These are phyloP conservation scores for Trichosanthes truncata DNA, from an alignment of 306 rosid genomes.

Conservation along the genomic window DNA sequence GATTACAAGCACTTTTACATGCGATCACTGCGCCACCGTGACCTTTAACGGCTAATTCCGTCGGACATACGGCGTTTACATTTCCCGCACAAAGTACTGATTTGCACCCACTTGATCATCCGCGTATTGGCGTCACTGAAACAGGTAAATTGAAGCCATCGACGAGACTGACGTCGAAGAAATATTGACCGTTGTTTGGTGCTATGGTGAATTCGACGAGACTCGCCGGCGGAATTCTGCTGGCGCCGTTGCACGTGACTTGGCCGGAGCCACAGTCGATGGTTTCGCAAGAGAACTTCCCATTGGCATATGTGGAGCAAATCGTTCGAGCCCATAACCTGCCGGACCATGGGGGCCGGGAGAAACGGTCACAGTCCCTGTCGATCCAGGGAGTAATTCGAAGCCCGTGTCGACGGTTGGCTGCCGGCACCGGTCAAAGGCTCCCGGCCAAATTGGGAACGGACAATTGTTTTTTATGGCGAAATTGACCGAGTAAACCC, in stretches of 20 bases:
- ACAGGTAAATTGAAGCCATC: constrained; percentile 65
- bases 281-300: constrained; percentile 37
- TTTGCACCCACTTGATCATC: constrained; percentile 24
- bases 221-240: constrained; percentile 40
- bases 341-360: constrained; percentile 56
- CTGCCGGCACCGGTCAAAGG: constrained; percentile 31
- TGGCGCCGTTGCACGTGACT: constrained; percentile 45
- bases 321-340: constrained; percentile 46
- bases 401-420: constrained; percentile 40
- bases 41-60: constrained; percentile 18
- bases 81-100: constrained; percentile 18
- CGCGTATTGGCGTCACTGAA: constrained; percentile 32
- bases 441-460: constrained; percentile 52
- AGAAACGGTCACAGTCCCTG: constrained; percentile 14
- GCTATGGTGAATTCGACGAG: constrained; percentile 30
- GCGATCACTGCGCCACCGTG: constrained; percentile 28
- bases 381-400: constrained; percentile 19
- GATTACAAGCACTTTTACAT: constrained; percentile 60
- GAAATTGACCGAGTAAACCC: constrained; percentile 29
- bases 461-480: constrained; percentile 36
- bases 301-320: constrained; percentile 25
- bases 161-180: constrained; percentile 52
- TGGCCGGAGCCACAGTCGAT: constrained; percentile 51
- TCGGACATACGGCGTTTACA: constrained; percentile 30
- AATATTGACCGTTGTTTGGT: constrained; percentile 35